These are phyloP conservation scores for Scytalidium sp. DNA, from an alignment of 2,329 filamentous ascomycete genomes.

Conservation along the genomic window DNA sequence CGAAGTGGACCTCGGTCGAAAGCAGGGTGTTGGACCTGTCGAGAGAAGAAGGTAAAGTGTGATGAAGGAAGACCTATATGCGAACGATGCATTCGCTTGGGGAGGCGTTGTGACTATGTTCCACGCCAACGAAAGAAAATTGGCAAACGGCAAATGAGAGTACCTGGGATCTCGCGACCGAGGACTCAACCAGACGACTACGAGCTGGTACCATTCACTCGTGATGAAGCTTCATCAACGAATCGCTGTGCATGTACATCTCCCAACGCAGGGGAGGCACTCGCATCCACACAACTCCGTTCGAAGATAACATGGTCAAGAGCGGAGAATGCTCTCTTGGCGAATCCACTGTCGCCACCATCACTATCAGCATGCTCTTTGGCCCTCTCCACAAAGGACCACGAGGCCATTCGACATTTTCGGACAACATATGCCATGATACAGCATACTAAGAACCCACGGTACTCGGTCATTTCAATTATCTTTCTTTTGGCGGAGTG, in stretches of 20 bases:
- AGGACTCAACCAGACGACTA: not conserved
- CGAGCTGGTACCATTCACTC: not conserved
- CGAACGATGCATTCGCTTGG: slow-evolving; percentile 22
- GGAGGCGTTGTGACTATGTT: slow-evolving; percentile 26
- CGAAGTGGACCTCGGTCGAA: not conserved
- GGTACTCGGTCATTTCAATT: slow-evolving; percentile 32
- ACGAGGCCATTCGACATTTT: slow-evolving; percentile 34
- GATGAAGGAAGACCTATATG: slow-evolving; percentile 27
- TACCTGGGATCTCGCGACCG: not conserved
- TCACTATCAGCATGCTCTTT: slow-evolving; percentile 18
- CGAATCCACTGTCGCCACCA: slow-evolving; percentile 11
- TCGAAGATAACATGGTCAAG: too few species aligned
- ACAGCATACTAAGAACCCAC: slow-evolving; percentile 34
- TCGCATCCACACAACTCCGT: too few species aligned
- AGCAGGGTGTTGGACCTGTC: slow-evolving; percentile 23
- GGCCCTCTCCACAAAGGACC: slow-evolving; percentile 26
- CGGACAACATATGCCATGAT: slow-evolving; percentile 32
- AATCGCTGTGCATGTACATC: too few species aligned
- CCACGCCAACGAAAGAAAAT: slow-evolving; percentile 12
- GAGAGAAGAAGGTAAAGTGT: slow-evolving; percentile 30
- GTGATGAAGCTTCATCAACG: too few species aligned
- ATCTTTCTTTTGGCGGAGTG: slow-evolving; percentile 31
- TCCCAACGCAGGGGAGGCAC: too few species aligned
- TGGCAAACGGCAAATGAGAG: not conserved
- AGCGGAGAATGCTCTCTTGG: too few species aligned